A percentile compares a stretch with the other conserved stretches of the same genome.
Conservation (phyloP, 1,284 basidiomycete genomes). For the Fistulinella staudtii region DNA sequence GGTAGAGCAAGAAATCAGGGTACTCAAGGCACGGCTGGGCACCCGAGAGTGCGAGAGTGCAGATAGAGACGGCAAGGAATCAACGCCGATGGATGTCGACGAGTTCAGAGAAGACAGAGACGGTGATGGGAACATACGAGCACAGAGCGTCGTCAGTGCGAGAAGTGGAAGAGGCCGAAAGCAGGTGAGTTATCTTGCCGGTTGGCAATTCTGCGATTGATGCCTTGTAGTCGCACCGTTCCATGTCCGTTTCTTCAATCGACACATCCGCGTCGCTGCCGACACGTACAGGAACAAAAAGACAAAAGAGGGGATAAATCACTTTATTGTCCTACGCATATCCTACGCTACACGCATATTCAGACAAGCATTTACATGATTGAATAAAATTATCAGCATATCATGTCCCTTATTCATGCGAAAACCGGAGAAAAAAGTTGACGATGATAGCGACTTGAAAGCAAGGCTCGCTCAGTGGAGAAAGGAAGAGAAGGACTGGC, state of each 20-base stretch:
- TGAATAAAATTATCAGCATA: conserved; percentile 3
- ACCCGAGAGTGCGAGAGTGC: conserved; percentile 44
- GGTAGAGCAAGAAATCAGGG: conserved; percentile 77
- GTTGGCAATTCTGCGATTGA: too few relatives aligned
- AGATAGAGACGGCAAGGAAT: conserved; percentile 33
- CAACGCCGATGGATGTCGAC: conserved; percentile 35
- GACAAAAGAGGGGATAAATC: conserved; percentile 51
- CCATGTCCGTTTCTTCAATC: conserved; percentile 62
- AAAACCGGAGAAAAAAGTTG: conserved; percentile 86
- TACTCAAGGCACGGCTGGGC: conserved; percentile 65
- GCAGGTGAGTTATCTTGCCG: conserved; percentile 42
- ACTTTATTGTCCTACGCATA: conserved; percentile 5
- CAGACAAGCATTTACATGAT: conserved; percentile 9
- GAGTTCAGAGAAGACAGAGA: conserved; percentile 37
- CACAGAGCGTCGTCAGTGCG: conserved; percentile 62
- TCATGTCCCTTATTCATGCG: conserved; percentile 31
- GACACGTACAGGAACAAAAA: conserved; percentile 49
- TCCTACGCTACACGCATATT: conserved; percentile 6
- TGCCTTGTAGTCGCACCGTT: conserved; percentile 47
- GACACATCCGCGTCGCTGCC: conserved; percentile 54
- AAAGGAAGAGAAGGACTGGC: not conserved
- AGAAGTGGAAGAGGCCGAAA: conserved; percentile 56
- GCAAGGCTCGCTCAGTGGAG: not conserved
- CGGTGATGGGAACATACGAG: conserved; percentile 48
- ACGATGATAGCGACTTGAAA: conserved; percentile 76